Conservation (phyloP, 495 filamentous ascomycete species). For the Evernia prunastri region DNA sequence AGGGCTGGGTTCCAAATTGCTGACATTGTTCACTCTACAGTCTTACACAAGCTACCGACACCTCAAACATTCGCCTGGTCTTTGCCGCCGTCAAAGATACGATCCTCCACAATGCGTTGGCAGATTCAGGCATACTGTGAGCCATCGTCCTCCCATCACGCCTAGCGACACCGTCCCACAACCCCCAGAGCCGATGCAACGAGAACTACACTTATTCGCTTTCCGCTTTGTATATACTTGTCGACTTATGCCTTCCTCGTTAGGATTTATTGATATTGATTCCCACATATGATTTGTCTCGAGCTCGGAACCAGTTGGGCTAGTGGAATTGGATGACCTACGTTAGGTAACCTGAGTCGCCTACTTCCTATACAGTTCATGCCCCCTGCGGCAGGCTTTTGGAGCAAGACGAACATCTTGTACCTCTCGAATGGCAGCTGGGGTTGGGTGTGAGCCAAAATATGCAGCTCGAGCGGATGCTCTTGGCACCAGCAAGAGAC, state of each 20-base stretch:
- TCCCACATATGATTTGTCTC: background rate
- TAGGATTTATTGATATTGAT: slow-evolving; percentile 15
- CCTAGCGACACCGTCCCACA: background rate
- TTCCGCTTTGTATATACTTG: slow-evolving; percentile 16
- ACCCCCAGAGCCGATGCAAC: slow-evolving; percentile 10
- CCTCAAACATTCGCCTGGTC: slow-evolving; percentile 93
- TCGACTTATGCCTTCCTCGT: slow-evolving; percentile 10
- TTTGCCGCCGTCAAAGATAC: slow-evolving; percentile 99
- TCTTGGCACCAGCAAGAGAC: background rate
- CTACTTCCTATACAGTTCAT: background rate
- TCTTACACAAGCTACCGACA: slow-evolving; percentile 96
- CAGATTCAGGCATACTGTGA: slow-evolving; percentile 95
- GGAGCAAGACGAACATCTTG: background rate
- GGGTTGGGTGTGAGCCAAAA: background rate
- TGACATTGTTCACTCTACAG: slow-evolving; percentile 38
- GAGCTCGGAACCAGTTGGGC: background rate
- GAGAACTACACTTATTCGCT: slow-evolving; percentile 4
- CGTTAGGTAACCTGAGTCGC: background rate
- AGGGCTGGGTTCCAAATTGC: slow-evolving; percentile 1
- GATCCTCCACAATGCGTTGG: slow-evolving; percentile 94
- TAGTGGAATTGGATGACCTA: background rate
- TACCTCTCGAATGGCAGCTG: background rate
- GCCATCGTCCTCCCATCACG: slow-evolving; percentile 19
- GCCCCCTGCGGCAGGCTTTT: background rate
- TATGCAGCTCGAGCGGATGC: background rate